Conservation (phyloP, 208 protist genomes). For the Ichthyophonus hoferi region DNA sequence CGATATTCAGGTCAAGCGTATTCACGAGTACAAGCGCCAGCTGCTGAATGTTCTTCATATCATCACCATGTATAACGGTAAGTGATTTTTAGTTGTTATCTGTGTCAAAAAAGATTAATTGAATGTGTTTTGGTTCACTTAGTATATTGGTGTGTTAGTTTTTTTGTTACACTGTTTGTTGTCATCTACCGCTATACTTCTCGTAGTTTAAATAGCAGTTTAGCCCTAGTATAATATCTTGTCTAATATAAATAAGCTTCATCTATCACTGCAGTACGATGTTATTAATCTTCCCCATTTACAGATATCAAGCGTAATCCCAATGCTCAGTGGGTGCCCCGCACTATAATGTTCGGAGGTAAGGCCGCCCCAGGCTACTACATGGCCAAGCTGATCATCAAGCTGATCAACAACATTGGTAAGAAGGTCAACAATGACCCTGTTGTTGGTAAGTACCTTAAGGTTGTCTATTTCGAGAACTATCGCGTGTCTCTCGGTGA, state of each 20-base stretch:
- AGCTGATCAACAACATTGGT: constrained; percentile 73
- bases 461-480: constrained; percentile 79
- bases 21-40: constrained; percentile 87
- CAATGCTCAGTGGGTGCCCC: constrained; percentile 31
- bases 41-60: constrained; percentile 71
- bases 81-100: too few relatives aligned
- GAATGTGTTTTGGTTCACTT: too few relatives aligned
- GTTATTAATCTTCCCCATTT: too few relatives aligned
- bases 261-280: neutral
- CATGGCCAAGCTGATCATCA: constrained; percentile 78
- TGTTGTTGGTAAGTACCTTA: constrained; percentile 57
- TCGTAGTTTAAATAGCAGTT: neutral
- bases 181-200: too few relatives aligned
- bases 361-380: constrained; percentile 77
- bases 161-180: too few relatives aligned
- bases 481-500: constrained; percentile 77
- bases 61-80: constrained; percentile 63
- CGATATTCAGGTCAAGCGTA: constrained; percentile 77
- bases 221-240: neutral
- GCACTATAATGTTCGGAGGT: constrained; percentile 71
- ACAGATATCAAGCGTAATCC: constrained; percentile 27
- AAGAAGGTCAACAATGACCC: constrained; percentile 72
- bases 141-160: too few relatives aligned
- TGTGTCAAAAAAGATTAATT: too few relatives aligned
- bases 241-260: neutral